Base-by-base conservation (phyloP, 192 early-diverging fungal genomes). In the Rhizoclosmatium globosum region DNA sequence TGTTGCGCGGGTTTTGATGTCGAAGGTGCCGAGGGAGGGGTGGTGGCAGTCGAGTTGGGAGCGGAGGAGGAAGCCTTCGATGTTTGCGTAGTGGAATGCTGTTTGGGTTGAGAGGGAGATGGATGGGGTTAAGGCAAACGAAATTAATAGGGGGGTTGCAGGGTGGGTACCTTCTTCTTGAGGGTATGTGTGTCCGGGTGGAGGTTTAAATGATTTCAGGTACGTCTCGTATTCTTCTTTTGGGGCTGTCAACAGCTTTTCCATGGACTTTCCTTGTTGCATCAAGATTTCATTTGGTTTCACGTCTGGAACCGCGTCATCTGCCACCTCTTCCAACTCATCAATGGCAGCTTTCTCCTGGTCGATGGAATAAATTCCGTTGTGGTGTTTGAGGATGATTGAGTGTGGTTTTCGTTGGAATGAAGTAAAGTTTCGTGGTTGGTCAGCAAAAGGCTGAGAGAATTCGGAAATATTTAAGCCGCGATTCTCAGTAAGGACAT, bases 21-120 rank as follows among this genome's bases (percentile, higher is more conserved):
- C 97, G 87, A 98, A 98, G 2, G 93, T 93, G 39, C 87, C 88
- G 21, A 98, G 84, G 39, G 90, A 81, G 39, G 89, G 81, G 78
- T 97, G 89, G 50, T 89, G 82, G 72, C 95, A 96, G 84, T 98
- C 97, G 47, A 98, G 81, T 82, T 98, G 97, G 31, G 95, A 93
- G 50, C 97, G 92, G 64, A 98, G 83, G 47, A 97, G 73, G 78
- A 98, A 92, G 11, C 91, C 86, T 64, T 87, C 92, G 65, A 89
- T 78, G 82, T 91, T 66, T 56, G 87, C 88, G 78, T 93, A 94
- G 56, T 91, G 89, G 80, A 91, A 94, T 56, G 90, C 86, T n/a
- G n/a, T n/a, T n/a, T n/a, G n/a, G n/a, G n/a, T n/a, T n/a, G n/a
- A n/a, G n/a, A n/a, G n/a, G n/a, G n/a, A n/a, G n/a, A n/a, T n/a